Evolutionary conservation across 257 asterid genomes (phyloP).

Genomic region (Lycium barbarum): DNA sequence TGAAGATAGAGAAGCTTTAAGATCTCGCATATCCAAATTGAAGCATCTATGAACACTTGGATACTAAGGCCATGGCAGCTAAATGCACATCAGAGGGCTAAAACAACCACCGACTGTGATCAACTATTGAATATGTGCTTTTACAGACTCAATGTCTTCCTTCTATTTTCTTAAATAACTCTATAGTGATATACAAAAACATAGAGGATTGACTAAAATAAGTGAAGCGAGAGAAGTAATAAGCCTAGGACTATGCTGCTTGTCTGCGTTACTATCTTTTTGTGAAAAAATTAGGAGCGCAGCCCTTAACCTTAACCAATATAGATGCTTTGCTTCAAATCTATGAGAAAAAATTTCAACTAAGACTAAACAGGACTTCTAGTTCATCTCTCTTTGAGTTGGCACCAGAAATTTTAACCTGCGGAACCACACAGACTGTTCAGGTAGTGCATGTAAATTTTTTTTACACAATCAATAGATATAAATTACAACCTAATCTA

Average conservation of each 20-base stretch:
- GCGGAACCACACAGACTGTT: too few species aligned
- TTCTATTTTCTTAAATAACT: background rate
- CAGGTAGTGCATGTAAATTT: too few species aligned
- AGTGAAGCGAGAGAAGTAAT: background rate
- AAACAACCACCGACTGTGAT: background rate
- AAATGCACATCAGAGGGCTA: background rate
- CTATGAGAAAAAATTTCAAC: too few species aligned
- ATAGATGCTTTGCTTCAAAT: background rate
- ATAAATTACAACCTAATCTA: too few species aligned
- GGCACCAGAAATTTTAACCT: too few species aligned
- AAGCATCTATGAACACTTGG: background rate
- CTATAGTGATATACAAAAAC: background rate
- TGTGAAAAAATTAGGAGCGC: background rate
- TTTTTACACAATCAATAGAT: too few species aligned
- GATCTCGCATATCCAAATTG: background rate
- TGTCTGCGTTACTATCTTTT: background rate
- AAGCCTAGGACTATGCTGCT: background rate
- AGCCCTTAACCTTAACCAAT: background rate
- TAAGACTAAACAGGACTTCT: too few species aligned
- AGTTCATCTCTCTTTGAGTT: too few species aligned
- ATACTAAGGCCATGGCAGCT: background rate
- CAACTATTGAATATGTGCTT: too few species aligned
- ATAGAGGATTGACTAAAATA: too few species aligned
- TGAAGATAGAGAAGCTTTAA: background rate
- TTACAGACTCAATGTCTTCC: background rate